phyloP scores from a whole-genome alignment of 2,329 filamentous ascomycete genomes.

The Botrytis elliptica region DNA sequence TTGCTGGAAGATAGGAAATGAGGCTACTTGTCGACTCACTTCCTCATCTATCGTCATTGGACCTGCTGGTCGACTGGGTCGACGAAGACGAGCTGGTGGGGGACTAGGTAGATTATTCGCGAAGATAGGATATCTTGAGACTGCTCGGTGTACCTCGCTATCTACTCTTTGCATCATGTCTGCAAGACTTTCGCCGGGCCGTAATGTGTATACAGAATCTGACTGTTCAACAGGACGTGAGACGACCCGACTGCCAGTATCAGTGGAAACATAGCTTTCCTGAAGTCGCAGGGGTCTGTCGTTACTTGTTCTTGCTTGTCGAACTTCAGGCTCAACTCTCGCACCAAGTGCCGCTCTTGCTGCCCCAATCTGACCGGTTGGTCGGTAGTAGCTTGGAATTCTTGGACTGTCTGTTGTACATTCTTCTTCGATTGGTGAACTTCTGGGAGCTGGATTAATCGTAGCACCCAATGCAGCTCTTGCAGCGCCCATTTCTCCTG shows the following conservation, averaged over 20 bases:
- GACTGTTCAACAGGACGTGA: background rate
- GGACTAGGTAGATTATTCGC: background rate
- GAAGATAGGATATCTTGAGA: background rate
- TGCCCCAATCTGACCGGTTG: background rate
- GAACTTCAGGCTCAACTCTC: background rate
- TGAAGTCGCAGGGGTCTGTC: background rate
- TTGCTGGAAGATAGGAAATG: background rate
- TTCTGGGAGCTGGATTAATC: background rate
- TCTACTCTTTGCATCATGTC: background rate
- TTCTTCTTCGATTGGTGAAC: background rate
- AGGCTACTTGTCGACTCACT: background rate
- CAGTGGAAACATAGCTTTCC: background rate
- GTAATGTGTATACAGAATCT: background rate
- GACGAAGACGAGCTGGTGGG: too few relatives aligned
- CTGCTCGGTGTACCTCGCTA: background rate
- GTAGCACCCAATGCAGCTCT: conserved; percentile 8
- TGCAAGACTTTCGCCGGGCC: background rate
- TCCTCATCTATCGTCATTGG: background rate
- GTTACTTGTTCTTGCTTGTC: background rate
- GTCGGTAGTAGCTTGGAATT: background rate
- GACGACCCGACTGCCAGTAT: background rate
- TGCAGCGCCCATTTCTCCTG: conserved; percentile 2
- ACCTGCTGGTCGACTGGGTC: background rate
- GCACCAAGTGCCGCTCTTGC: background rate
- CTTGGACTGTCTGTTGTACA: background rate